Evolutionary conservation across 2,329 filamentous ascomycete genomes (phyloP).

Genomic region (Samsoniella hepiali): DNA sequence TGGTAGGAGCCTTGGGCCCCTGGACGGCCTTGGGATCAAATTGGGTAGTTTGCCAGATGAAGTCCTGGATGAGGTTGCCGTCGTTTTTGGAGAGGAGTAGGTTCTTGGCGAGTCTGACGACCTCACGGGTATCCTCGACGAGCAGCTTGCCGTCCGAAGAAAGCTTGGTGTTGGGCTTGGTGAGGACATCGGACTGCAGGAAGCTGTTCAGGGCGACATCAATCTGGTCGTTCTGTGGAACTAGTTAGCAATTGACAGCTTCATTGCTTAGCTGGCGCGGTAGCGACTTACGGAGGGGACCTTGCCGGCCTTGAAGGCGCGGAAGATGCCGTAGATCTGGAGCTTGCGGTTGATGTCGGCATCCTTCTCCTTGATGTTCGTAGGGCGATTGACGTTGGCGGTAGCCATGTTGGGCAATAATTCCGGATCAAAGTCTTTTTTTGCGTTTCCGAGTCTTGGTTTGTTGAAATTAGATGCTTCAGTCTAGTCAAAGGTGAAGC

Average conservation of each 20-base stretch:
- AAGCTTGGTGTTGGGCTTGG: constrained; percentile 69
- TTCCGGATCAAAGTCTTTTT: not conserved
- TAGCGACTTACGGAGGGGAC: constrained; percentile 70
- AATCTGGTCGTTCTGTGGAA: constrained; percentile 79
- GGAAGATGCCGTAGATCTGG: constrained; percentile 86
- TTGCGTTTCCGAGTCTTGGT: not conserved
- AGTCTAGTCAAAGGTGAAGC: constrained; percentile 12
- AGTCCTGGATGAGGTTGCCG: constrained; percentile 90
- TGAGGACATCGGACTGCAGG: constrained; percentile 66
- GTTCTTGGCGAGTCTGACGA: constrained; percentile 79
- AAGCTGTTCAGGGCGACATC: constrained; percentile 91
- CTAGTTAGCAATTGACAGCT: constrained; percentile 18
- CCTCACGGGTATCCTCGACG: constrained; percentile 71
- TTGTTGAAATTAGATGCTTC: constrained; percentile 6
- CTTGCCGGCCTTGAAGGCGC: constrained; percentile 84
- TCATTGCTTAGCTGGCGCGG: not conserved
- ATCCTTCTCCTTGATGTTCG: constrained; percentile 73
- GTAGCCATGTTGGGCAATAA: constrained; percentile 23
- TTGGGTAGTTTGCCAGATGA: constrained; percentile 88
- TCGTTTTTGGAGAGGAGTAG: constrained; percentile 91
- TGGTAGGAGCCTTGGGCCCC: constrained; percentile 63
- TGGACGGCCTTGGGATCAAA: constrained; percentile 62
- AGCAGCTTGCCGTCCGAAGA: constrained; percentile 80
- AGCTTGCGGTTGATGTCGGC: constrained; percentile 89
- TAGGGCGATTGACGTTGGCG: constrained; percentile 66